phyloP scores from a whole-genome alignment of 2,329 filamentous ascomycete genomes.

The Mycosphaerella arachidis region DNA sequence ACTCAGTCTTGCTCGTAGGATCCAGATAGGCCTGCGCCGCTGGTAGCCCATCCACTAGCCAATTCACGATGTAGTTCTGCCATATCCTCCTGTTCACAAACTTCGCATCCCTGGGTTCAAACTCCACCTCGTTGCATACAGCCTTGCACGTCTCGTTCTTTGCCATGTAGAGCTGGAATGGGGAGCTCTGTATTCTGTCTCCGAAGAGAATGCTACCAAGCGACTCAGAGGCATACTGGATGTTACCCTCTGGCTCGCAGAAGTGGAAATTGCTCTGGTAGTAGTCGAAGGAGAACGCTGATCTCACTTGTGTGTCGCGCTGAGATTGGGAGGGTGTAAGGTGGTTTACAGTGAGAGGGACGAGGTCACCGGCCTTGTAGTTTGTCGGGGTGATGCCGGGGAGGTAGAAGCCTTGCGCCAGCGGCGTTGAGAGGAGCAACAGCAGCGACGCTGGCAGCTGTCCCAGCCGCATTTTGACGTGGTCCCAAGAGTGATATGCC shows the following conservation, averaged over 20 bases:
- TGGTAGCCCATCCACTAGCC: slow-evolving; percentile 90
- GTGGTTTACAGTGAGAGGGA: slow-evolving; percentile 88
- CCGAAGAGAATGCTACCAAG: slow-evolving; percentile 95
- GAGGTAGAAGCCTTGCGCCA: slow-evolving; percentile 67
- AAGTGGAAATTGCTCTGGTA: slow-evolving; percentile 86
- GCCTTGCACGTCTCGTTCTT: slow-evolving; percentile 82
- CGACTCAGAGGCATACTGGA: slow-evolving; percentile 77
- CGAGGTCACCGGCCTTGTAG: slow-evolving; percentile 72
- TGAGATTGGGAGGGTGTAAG: slow-evolving; percentile 78
- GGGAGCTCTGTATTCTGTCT: slow-evolving; percentile 94
- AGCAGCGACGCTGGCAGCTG: slow-evolving; percentile 21
- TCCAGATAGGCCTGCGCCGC: slow-evolving; percentile 81
- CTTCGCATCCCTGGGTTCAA: slow-evolving; percentile 60
- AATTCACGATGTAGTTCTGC: slow-evolving; percentile 88
- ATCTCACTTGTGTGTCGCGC: slow-evolving; percentile 75
- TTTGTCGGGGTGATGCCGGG: slow-evolving; percentile 88
- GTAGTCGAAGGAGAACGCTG: slow-evolving; percentile 95
- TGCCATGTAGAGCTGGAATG: slow-evolving; percentile 82
- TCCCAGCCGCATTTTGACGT: slow-evolving; percentile 19
- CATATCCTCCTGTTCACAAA: slow-evolving; percentile 81
- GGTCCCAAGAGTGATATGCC: background rate
- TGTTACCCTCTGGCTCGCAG: slow-evolving; percentile 72
- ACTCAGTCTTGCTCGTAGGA: slow-evolving; percentile 67
- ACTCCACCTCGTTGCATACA: slow-evolving; percentile 66
- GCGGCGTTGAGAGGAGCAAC: slow-evolving; percentile 26